Evolutionary conservation across 768 basidiomycete species (phyloP).

Genomic region (Hericium coralloides): DNA sequence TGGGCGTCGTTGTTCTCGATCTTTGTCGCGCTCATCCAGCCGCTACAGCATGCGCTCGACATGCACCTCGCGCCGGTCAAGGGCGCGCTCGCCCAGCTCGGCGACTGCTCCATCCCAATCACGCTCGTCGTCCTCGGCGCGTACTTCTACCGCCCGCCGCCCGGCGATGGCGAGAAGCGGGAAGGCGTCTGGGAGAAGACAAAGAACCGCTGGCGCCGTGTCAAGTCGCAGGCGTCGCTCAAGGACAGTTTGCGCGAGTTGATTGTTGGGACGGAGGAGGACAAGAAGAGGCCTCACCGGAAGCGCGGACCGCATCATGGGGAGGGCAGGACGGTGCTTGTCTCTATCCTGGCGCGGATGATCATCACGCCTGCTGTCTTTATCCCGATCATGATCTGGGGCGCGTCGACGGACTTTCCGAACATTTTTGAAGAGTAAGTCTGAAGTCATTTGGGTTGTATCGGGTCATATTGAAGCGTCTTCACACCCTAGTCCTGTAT

Average conservation of each 20-base stretch:
- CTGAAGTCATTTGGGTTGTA: background rate
- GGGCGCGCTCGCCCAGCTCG: slow-evolving; percentile 56
- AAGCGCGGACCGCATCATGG: slow-evolving; percentile 31
- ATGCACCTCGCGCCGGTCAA: slow-evolving; percentile 56
- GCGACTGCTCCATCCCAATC: slow-evolving; percentile 77
- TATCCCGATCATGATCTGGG: slow-evolving; percentile 64
- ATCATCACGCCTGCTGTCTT: slow-evolving; percentile 71
- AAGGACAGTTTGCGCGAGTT: slow-evolving; percentile 35
- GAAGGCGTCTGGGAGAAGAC: background rate
- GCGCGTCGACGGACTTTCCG: slow-evolving; percentile 49
- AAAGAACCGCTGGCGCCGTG: slow-evolving; percentile 11
- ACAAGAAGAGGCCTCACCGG: slow-evolving; percentile 5
- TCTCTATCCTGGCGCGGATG: slow-evolving; percentile 83
- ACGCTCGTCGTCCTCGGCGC: slow-evolving; percentile 90
- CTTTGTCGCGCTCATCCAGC: slow-evolving; percentile 66
- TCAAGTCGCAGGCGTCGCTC: slow-evolving; percentile 20
- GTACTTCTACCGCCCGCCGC: slow-evolving; percentile 60
- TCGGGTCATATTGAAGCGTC: background rate
- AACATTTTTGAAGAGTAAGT: slow-evolving; percentile 71
- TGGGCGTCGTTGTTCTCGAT: slow-evolving; percentile 72
- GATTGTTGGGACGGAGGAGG: slow-evolving; percentile 21
- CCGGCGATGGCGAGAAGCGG: slow-evolving; percentile 7
- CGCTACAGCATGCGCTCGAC: slow-evolving; percentile 65
- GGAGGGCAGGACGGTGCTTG: slow-evolving; percentile 76
- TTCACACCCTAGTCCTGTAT: slow-evolving; percentile 55